Conservation (phyloP, 176 grass and related monocot genomes). For the Paspalum vaginatum region DNA sequence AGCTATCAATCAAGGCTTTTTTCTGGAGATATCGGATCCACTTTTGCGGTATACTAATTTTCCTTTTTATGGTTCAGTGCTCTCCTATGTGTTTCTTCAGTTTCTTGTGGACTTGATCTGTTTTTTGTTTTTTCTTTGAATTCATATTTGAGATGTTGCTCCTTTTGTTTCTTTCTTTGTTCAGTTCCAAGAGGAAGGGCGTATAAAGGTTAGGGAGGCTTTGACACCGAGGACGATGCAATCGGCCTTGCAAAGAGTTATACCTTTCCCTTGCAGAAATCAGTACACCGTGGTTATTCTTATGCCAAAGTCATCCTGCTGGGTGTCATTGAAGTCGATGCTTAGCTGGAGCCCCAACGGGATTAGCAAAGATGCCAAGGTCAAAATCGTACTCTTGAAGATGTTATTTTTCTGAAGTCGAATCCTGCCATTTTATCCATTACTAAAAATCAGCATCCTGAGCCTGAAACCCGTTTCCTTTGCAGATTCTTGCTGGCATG, state of each 20-base stretch:
- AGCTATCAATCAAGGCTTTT: constrained; percentile 98
- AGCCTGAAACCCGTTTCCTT: constrained; percentile 24
- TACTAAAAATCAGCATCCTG: constrained; percentile 1
- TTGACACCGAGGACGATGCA: constrained; percentile 62
- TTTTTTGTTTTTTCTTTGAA: not conserved
- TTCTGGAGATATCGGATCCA: constrained; percentile 76
- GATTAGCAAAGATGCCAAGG: constrained; percentile 83
- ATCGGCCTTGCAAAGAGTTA: constrained; percentile 79
- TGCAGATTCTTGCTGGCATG: constrained; percentile 84
- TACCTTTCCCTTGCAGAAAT: constrained; percentile 87
- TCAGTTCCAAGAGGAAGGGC: constrained; percentile 90
- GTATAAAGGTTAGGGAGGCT: constrained; percentile 80
- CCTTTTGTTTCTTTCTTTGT: constrained; percentile 21
- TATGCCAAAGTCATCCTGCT: constrained; percentile 81
- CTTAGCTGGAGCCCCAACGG: constrained; percentile 62
- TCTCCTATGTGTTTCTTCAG: not conserved
- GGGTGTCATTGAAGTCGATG: constrained; percentile 66
- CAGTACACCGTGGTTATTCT: constrained; percentile 96
- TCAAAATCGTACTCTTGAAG: constrained; percentile 33
- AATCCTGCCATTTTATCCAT: too few species aligned
- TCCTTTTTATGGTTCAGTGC: not conserved
- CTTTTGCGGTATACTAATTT: constrained; percentile 72
- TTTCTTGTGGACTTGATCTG: not conserved
- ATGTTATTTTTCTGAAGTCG: too few species aligned
- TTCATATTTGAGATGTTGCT: constrained; percentile 28